phyloP scores from a whole-genome alignment of 2,329 filamentous ascomycete genomes.

The Nemania diffusa region DNA sequence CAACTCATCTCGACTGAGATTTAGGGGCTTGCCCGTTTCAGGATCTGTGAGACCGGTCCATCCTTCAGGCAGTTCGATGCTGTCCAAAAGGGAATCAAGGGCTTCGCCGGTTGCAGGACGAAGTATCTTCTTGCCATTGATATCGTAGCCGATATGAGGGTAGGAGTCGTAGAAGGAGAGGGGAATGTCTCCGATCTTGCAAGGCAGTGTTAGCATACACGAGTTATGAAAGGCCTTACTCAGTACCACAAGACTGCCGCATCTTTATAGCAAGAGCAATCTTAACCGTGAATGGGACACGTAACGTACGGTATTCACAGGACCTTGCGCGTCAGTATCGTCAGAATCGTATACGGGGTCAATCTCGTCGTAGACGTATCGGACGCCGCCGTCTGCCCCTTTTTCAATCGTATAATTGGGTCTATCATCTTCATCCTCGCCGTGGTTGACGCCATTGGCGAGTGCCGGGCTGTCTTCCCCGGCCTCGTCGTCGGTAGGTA shows the following conservation, averaged over 20 bases:
- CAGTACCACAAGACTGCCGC: background rate
- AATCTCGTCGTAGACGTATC: constrained; percentile 94
- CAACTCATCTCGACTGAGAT: constrained; percentile 87
- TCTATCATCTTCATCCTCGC: constrained; percentile 39
- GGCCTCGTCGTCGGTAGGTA: constrained; percentile 54
- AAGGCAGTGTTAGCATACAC: constrained; percentile 14
- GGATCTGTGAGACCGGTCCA: constrained; percentile 98
- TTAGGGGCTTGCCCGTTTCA: constrained; percentile 89
- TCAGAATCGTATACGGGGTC: constrained; percentile 96
- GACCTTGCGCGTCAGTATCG: constrained; percentile 83
- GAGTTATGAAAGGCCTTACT: background rate
- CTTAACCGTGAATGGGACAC: background rate
- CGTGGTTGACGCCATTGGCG: constrained; percentile 48
- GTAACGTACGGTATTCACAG: constrained; percentile 73
- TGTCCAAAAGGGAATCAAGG: constrained; percentile 91
- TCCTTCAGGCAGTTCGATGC: constrained; percentile 95
- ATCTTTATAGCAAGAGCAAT: background rate
- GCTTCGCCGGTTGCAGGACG: constrained; percentile 94
- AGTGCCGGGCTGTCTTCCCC: constrained; percentile 50
- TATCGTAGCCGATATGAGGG: constrained; percentile 98
- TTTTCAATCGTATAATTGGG: constrained; percentile 68
- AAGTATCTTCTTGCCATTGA: constrained; percentile 98
- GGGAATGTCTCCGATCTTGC: constrained; percentile 85
- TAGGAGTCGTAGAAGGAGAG: constrained; percentile 97
- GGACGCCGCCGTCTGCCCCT: constrained; percentile 89